Percentiles rank a stretch among this genome's conserved stretches.
Conservation (phyloP, 192 early-diverging fungal genomes). For the Lobosporangium transversale region DNA sequence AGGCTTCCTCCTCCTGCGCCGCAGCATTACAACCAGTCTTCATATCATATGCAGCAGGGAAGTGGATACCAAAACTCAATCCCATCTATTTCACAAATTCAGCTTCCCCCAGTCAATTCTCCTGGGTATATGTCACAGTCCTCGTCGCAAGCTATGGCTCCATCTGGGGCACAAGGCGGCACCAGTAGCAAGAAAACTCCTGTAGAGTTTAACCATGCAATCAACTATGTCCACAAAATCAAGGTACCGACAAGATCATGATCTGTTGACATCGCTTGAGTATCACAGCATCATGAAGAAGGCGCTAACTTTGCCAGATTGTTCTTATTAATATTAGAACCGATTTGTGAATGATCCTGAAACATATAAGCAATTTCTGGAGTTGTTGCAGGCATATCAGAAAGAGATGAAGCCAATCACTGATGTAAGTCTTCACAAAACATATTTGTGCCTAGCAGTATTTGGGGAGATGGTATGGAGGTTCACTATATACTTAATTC, state of each 20-base stretch:
- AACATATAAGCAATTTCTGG: constrained; percentile 96
- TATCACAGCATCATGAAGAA: background rate
- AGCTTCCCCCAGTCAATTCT: constrained; percentile 34
- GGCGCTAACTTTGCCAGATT: background rate
- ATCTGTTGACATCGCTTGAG: background rate
- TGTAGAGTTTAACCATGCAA: constrained; percentile 98
- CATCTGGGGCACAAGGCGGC: constrained; percentile 48
- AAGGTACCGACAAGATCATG: too few relatives aligned
- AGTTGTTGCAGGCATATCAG: constrained; percentile 98
- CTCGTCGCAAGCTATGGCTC: constrained; percentile 16
- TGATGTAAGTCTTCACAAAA: constrained; percentile 71
- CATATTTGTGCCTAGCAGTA: background rate
- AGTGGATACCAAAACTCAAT: constrained; percentile 51
- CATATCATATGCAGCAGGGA: constrained; percentile 47
- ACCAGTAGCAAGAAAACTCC: constrained; percentile 67
- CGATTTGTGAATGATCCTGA: constrained; percentile 94
- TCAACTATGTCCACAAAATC: constrained; percentile 99
- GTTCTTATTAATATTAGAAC: constrained; percentile 60
- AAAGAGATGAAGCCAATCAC: constrained; percentile 95
- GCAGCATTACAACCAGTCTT: constrained; percentile 46
- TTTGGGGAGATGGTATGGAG: too few relatives aligned
- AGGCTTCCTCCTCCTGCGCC: constrained; percentile 29
- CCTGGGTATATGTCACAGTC: constrained; percentile 40
- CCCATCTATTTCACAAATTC: constrained; percentile 41
- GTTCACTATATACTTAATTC: too few relatives aligned